A percentile compares a stretch with the other conserved stretches of the same genome.
Evolutionary conservation across 768 basidiomycete genomes (phyloP).

Genomic region (Tricholoma sp.): DNA sequence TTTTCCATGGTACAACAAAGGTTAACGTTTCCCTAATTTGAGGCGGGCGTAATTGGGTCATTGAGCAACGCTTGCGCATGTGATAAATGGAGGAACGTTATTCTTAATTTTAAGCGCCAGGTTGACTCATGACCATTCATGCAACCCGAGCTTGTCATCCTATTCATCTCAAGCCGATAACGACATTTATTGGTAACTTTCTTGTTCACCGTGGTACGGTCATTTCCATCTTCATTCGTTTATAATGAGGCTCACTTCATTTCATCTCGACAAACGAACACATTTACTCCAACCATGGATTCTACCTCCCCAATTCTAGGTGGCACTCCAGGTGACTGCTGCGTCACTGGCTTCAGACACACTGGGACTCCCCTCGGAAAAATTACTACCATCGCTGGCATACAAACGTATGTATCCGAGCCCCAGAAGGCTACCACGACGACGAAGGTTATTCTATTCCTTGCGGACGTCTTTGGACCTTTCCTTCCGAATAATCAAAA

Average conservation of each 20-base stretch:
- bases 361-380: conserved; percentile 43
- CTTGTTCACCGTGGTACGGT: too few relatives aligned
- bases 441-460: conserved; percentile 51
- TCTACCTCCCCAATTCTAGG: conserved; percentile 31
- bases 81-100: too few relatives aligned
- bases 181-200: too few relatives aligned
- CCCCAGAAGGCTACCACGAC: conserved; percentile 20
- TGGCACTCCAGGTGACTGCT: conserved; percentile 45
- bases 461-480: conserved; percentile 56
- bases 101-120: too few relatives aligned
- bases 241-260: not conserved
- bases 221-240: not conserved
- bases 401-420: conserved; percentile 52
- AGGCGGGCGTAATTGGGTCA: too few relatives aligned
- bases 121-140: too few relatives aligned
- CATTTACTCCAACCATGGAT: not conserved
- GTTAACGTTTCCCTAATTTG: too few relatives aligned
- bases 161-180: too few relatives aligned
- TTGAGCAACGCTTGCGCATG: too few relatives aligned
- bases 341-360: conserved; percentile 49
- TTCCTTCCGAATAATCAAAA: conserved; percentile 54
- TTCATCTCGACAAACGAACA: too few relatives aligned
- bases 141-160: too few relatives aligned
- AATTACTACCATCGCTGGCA: conserved; percentile 32
- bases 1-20: too few relatives aligned